phyloP scores from a whole-genome alignment of 768 basidiomycete species.

The Xerocomellus dryophilus region DNA sequence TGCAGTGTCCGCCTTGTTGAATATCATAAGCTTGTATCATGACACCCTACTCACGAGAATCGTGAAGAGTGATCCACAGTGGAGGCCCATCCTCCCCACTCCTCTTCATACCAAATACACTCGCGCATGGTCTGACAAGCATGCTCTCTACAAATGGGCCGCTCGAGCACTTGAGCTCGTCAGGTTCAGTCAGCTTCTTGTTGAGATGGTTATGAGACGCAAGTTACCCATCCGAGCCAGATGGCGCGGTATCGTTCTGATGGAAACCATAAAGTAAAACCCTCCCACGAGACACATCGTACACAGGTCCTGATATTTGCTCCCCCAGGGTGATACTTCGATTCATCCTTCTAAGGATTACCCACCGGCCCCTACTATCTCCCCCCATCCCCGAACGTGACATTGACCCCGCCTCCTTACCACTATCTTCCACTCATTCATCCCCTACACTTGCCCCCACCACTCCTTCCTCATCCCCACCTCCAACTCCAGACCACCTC shows the following conservation, averaged over 20 bases:
- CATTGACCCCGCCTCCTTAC: constrained; percentile 70
- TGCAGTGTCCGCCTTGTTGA: constrained; percentile 83
- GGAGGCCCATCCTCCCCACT: constrained; percentile 71
- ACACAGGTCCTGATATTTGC: constrained; percentile 4
- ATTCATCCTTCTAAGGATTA: constrained; percentile 67
- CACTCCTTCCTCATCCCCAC: constrained; percentile 52
- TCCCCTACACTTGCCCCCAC: constrained; percentile 63
- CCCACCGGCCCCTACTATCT: constrained; percentile 69
- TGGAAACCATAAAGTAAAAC: constrained; percentile 84
- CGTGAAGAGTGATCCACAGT: constrained; percentile 60
- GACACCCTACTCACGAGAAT: constrained; percentile 82
- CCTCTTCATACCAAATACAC: constrained; percentile 88
- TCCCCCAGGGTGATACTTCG: constrained; percentile 67
- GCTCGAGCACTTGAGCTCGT: constrained; percentile 73
- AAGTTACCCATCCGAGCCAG: constrained; percentile 59
- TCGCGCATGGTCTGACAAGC: constrained; percentile 75
- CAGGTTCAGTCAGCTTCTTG: constrained; percentile 75
- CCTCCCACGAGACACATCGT: neutral
- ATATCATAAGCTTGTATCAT: constrained; percentile 90
- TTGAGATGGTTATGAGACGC: constrained; percentile 85
- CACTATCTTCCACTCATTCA: constrained; percentile 48
- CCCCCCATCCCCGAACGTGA: constrained; percentile 87
- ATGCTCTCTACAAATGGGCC: constrained; percentile 71
- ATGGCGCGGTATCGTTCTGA: constrained; percentile 73
- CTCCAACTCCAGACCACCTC: constrained; percentile 74